Evolutionary conservation across 768 basidiomycete species (phyloP).

Genomic region (Suillus hirtellus): DNA sequence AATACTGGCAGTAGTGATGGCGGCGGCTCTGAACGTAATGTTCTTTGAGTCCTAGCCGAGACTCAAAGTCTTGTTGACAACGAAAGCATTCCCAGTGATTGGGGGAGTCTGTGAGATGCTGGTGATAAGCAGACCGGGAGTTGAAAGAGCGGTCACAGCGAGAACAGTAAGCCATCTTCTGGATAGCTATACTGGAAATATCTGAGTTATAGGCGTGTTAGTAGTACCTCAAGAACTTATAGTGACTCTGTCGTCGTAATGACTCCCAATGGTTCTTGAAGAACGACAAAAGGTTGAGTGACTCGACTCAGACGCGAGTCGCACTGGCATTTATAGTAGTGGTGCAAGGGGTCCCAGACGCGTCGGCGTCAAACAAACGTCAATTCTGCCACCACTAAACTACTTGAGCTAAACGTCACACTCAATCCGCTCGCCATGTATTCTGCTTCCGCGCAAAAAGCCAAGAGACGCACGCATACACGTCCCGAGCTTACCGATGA

Average conservation of each 20-base stretch:
- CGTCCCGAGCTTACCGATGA: slow-evolving; percentile 87
- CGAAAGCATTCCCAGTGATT: slow-evolving; percentile 46
- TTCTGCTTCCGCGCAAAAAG: slow-evolving; percentile 66
- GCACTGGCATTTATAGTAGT: background rate
- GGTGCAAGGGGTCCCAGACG: slow-evolving; percentile 31
- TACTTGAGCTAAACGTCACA: background rate
- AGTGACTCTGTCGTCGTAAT: background rate
- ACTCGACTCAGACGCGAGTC: background rate
- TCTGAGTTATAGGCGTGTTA: background rate
- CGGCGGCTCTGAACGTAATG: slow-evolving; percentile 52
- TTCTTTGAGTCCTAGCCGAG: slow-evolving; percentile 39
- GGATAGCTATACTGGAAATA: background rate
- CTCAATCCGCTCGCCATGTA: slow-evolving; percentile 41
- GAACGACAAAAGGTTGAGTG: background rate
- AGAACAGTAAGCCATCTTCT: slow-evolving; percentile 38
- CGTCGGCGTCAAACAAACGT: slow-evolving; percentile 23
- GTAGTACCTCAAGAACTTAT: background rate
- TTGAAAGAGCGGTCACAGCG: slow-evolving; percentile 43
- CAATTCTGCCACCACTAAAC: background rate
- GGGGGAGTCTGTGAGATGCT: slow-evolving; percentile 38
- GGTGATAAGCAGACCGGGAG: slow-evolving; percentile 26
- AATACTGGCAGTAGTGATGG: slow-evolving; percentile 56
- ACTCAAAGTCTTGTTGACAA: slow-evolving; percentile 48
- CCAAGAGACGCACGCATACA: slow-evolving; percentile 69
- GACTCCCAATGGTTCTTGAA: background rate